Evolutionary conservation across 192 early-diverging fungal genomes (phyloP).

Genomic region (Podochytrium sp.): DNA sequence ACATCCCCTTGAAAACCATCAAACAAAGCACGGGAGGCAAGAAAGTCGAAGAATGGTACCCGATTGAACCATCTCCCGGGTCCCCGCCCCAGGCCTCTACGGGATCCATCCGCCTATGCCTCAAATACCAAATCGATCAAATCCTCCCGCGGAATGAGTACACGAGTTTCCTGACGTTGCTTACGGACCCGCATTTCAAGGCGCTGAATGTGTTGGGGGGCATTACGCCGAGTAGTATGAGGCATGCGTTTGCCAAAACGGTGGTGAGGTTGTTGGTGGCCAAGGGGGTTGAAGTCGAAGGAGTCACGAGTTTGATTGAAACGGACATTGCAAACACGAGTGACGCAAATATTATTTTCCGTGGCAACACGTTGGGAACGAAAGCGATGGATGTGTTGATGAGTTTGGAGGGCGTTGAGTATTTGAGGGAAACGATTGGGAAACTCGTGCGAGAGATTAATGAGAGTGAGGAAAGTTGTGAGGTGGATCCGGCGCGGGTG

Average conservation of each 20-base stretch:
- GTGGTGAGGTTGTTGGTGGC: constrained; percentile 42
- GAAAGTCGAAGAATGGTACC: constrained; percentile 43
- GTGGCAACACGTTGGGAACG: constrained; percentile 61
- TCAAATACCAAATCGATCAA: constrained; percentile 32
- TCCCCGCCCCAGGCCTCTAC: background rate
- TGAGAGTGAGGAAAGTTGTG: constrained; percentile 41
- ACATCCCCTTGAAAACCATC: constrained; percentile 33
- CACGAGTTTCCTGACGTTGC: constrained; percentile 35
- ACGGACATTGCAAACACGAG: constrained; percentile 13
- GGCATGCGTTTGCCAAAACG: constrained; percentile 46
- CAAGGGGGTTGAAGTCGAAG: constrained; percentile 38
- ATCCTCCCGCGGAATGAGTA: constrained; percentile 40
- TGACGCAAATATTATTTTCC: constrained; percentile 57
- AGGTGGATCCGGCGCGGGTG: constrained; percentile 46
- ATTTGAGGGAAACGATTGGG: constrained; percentile 48
- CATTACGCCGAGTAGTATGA: constrained; percentile 25
- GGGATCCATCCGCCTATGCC: constrained; percentile 41
- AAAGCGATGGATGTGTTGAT: constrained; percentile 63
- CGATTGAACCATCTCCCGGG: constrained; percentile 28
- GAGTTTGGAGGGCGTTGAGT: constrained; percentile 54
- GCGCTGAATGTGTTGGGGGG: constrained; percentile 42
- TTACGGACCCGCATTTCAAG: constrained; percentile 46
- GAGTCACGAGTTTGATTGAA: constrained; percentile 21
- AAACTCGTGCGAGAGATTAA: background rate
- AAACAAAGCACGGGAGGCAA: constrained; percentile 22